Conservation (phyloP, 164 flowering plant species). For the Aristolochia contorta region DNA sequence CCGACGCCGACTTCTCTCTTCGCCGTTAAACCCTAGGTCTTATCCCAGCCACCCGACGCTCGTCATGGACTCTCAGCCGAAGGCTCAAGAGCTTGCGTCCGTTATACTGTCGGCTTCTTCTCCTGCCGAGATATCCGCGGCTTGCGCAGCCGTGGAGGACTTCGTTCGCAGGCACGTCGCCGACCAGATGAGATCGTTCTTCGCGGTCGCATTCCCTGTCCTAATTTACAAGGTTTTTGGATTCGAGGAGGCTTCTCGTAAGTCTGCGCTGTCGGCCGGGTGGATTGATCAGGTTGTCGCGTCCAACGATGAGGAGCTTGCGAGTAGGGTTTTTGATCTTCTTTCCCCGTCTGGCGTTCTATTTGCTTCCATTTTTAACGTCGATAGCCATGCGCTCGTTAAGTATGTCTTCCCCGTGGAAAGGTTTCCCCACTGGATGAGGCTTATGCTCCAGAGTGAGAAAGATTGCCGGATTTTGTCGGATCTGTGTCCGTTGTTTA, state of each 20-base stretch:
- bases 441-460: conserved; percentile 37
- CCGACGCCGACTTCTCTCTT: neutral
- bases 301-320: conserved; percentile 27
- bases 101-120: conserved; percentile 41
- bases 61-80: conserved; percentile 52
- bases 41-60: conserved; percentile 40
- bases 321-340: conserved; percentile 34
- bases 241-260: conserved; percentile 32
- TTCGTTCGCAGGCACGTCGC: conserved; percentile 49
- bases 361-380: conserved; percentile 40
- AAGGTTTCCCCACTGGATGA: conserved; percentile 72
- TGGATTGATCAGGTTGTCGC: conserved; percentile 50
- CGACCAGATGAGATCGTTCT: conserved; percentile 70
- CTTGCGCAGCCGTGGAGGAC: conserved; percentile 47
- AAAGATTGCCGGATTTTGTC: conserved; percentile 30
- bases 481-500: conserved; percentile 57
- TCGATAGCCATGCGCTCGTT: conserved; percentile 55
- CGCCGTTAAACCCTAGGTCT: conserved; percentile 13
- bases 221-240: conserved; percentile 71
- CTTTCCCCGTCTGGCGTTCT: conserved; percentile 55
- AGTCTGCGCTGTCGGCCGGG: conserved; percentile 17
- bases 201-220: conserved; percentile 66
- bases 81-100: conserved; percentile 55
- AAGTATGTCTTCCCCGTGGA: conserved; percentile 72
- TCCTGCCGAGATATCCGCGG: conserved; percentile 40